Percentiles rank a stretch among this genome's conserved stretches.
phyloP scores from a whole-genome alignment of 345 rosid species.

The Eucalyptus paniculata region DNA sequence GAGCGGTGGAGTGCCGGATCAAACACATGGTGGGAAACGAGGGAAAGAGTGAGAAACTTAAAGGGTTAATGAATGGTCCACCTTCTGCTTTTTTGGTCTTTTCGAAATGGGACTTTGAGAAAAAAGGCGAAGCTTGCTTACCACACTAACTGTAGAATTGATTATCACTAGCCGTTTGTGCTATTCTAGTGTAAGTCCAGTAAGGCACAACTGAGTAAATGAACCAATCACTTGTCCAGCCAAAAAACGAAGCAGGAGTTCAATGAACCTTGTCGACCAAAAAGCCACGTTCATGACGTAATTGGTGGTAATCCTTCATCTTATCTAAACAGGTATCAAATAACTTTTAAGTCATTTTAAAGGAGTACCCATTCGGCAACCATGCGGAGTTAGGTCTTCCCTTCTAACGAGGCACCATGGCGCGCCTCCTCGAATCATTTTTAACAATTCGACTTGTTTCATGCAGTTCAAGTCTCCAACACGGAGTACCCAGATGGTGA shows the following conservation, averaged over 20 bases:
- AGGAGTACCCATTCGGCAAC: background rate
- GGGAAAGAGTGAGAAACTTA: background rate
- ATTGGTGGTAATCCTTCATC: background rate
- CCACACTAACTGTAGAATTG: background rate
- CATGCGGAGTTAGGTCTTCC: background rate
- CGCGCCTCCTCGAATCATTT: background rate
- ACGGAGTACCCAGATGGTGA: background rate
- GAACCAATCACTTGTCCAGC: background rate
- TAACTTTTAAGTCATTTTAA: background rate
- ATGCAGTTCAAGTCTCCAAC: background rate
- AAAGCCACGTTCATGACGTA: background rate
- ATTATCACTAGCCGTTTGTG: background rate
- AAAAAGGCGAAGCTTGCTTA: background rate
- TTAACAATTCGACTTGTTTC: background rate
- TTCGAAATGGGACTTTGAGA: background rate
- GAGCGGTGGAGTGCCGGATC: background rate
- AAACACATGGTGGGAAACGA: background rate
- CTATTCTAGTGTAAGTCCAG: background rate
- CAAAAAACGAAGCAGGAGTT: background rate
- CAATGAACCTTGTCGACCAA: background rate
- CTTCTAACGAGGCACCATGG: background rate
- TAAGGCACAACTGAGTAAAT: background rate
- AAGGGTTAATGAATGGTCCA: background rate
- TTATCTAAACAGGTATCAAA: background rate
- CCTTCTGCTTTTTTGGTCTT: background rate